These are phyloP conservation scores for Jamesozyma gamospora DNA, from an alignment of 805 yeast genomes.

Conservation along the genomic window DNA sequence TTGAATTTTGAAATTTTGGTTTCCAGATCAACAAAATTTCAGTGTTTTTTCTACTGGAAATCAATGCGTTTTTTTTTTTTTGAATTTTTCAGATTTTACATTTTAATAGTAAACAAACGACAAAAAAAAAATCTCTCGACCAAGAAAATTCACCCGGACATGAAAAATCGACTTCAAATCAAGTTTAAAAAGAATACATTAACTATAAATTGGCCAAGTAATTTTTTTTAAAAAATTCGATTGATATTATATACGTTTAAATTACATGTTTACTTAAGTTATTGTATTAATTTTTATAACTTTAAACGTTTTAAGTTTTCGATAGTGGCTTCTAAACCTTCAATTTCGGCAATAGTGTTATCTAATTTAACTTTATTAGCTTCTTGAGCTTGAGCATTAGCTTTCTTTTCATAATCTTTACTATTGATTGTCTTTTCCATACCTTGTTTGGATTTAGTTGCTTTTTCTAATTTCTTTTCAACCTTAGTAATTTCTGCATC, in stretches of 20 bases:
- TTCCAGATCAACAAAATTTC: no score
- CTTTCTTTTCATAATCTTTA: slow-evolving; percentile 79
- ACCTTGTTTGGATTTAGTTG: slow-evolving; percentile 47
- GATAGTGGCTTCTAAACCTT: slow-evolving; percentile 80
- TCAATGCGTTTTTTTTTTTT: no score
- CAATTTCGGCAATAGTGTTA: slow-evolving; percentile 73
- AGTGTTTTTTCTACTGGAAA: no score
- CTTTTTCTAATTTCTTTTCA: slow-evolving; percentile 59
- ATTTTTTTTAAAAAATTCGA: no score
- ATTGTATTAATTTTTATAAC: slow-evolving; percentile 33
- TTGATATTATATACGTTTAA: neutral
- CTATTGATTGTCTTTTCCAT: slow-evolving; percentile 60
- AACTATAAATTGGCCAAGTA: no score
- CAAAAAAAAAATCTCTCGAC: no score
- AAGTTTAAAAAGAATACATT: no score
- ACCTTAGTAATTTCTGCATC: slow-evolving; percentile 87
- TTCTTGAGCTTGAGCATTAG: slow-evolving; percentile 71
- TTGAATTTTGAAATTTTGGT: no score
- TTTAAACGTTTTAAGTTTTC: slow-evolving; percentile 73
- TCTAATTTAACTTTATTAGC: slow-evolving; percentile 60
- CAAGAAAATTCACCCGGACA: no score
- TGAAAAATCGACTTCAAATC: no score
- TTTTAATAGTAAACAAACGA: no score
- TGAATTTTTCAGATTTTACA: no score
- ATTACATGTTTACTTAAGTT: neutral